Evolutionary conservation across 305 asterid species (phyloP).

Genomic region (Lippia alba): DNA sequence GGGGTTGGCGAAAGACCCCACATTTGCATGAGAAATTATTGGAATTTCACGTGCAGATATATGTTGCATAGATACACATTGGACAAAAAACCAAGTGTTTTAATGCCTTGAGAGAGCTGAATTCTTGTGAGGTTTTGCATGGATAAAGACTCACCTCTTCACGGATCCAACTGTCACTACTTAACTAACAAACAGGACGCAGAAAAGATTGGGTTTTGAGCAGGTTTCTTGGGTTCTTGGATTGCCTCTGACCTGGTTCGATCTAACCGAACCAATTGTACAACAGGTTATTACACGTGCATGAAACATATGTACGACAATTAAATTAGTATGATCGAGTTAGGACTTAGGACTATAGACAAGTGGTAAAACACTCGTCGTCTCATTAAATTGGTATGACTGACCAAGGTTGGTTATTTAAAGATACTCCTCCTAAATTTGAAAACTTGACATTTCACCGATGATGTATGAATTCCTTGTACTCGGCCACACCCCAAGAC

Average conservation of each 20-base stretch:
- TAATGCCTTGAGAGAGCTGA: neutral
- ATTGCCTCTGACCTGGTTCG: neutral
- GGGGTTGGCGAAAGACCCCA: slow-evolving; percentile 75
- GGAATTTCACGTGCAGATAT: slow-evolving; percentile 81
- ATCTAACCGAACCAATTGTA: too few relatives aligned
- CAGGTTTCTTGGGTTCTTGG: neutral
- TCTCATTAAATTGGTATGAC: too few relatives aligned
- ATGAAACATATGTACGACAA: too few relatives aligned
- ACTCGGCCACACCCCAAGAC: too few relatives aligned
- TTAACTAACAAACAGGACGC: slow-evolving; percentile 35
- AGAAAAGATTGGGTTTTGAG: neutral
- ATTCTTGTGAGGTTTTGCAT: slow-evolving; percentile 29
- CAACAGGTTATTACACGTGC: too few relatives aligned
- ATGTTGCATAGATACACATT: neutral
- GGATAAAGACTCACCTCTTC: slow-evolving; percentile 55
- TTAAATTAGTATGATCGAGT: too few relatives aligned
- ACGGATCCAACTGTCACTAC: slow-evolving; percentile 60
- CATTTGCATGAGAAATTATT: slow-evolving; percentile 93
- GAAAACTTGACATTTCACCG: too few relatives aligned
- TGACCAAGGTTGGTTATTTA: too few relatives aligned
- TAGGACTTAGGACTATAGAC: too few relatives aligned
- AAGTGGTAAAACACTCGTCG: too few relatives aligned
- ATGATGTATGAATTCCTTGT: too few relatives aligned
- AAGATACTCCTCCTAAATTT: too few relatives aligned
- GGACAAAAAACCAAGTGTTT: slow-evolving; percentile 12